phyloP scores from a whole-genome alignment of 1,284 basidiomycete species.

The Schizophyllum commune region DNA sequence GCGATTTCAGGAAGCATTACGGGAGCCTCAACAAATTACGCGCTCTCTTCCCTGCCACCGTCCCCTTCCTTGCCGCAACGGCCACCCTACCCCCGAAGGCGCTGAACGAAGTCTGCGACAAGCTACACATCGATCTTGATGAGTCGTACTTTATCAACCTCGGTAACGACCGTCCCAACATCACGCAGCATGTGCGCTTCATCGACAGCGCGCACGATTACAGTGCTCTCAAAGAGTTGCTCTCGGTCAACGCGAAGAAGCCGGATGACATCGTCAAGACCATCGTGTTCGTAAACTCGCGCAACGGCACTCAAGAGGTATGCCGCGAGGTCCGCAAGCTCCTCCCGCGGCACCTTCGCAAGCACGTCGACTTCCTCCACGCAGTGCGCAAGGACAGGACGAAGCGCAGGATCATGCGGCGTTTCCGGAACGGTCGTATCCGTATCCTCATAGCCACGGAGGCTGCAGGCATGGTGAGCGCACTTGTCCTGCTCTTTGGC shows the following conservation, averaged over 20 bases:
- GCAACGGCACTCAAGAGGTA: background rate
- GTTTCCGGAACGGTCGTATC: conserved; percentile 16
- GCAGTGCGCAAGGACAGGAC: conserved; percentile 10
- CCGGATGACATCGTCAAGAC: background rate
- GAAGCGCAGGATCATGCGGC: conserved; percentile 16
- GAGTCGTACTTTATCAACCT: conserved; percentile 21
- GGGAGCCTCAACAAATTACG: conserved; percentile 1
- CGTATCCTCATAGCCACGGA: conserved; percentile 23
- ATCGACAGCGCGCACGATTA: conserved; percentile 7
- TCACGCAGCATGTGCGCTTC: conserved; percentile 5
- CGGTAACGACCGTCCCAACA: conserved; percentile 8
- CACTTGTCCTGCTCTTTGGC: background rate
- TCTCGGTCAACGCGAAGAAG: background rate
- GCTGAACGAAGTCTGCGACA: background rate
- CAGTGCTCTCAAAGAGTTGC: conserved; percentile 3
- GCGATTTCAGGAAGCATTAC: conserved; percentile 6
- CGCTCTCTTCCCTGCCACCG: background rate
- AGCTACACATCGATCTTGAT: background rate
- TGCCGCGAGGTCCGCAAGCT: conserved; percentile 6
- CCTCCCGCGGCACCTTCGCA: background rate
- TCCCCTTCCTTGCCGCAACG: background rate
- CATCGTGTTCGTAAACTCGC: too few relatives aligned
- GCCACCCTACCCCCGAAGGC: conserved; percentile 1
- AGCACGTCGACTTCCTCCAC: conserved; percentile 9
- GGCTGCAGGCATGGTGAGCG: conserved; percentile 25